These are phyloP conservation scores for Stephania yunnanensis DNA, from an alignment of 164 flowering plant genomes.

Conservation along the genomic window DNA sequence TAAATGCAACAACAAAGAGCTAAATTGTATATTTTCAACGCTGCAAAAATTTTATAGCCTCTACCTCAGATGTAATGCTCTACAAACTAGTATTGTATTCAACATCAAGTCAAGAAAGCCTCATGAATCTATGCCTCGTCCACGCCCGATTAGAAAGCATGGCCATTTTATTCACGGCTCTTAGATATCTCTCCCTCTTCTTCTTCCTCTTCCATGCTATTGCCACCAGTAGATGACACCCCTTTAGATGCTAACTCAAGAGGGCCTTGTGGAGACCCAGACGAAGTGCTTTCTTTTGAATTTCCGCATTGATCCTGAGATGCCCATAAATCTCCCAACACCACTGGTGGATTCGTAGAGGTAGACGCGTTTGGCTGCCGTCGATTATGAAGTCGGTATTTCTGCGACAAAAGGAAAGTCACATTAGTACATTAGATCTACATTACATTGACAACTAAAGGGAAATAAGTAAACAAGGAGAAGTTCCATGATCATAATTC, in stretches of 20 bases:
- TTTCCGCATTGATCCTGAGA: background rate
- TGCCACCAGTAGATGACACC: conserved; percentile 2
- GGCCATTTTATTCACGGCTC: background rate
- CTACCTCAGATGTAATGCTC: background rate
- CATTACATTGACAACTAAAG: background rate
- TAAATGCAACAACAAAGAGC: background rate
- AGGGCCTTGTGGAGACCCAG: background rate
- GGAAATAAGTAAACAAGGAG: background rate
- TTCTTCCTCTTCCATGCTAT: conserved; percentile 1
- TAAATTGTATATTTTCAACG: background rate
- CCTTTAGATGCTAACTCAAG: background rate
- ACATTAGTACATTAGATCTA: background rate
- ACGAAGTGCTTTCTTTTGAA: background rate
- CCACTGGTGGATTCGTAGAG: background rate
- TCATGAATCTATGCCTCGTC: background rate
- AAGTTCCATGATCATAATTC: conserved; percentile 3
- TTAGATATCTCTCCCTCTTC: background rate
- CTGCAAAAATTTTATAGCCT: conserved; percentile 2
- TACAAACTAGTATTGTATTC: background rate
- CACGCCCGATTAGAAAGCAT: background rate
- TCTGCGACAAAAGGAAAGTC: background rate
- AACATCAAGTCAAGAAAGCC: background rate
- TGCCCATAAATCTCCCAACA: background rate
- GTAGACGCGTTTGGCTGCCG: background rate
- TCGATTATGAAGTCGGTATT: background rate